Evolutionary conservation across 192 early-diverging fungal genomes (phyloP).

Genomic region (Coemansia sp.): DNA sequence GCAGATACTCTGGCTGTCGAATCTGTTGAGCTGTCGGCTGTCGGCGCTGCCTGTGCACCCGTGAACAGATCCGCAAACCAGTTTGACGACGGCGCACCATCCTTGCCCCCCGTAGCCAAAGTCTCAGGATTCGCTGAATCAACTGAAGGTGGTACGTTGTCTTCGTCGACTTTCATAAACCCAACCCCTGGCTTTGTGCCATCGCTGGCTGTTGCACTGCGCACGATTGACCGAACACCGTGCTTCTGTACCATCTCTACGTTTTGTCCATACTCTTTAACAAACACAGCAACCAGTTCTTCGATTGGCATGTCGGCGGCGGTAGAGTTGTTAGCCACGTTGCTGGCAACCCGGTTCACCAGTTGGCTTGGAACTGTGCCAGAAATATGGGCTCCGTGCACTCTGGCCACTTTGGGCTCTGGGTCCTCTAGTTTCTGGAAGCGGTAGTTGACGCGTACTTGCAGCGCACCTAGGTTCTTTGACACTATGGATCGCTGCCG

Average conservation of each 20-base stretch:
- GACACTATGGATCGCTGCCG: slow-evolving; percentile 55
- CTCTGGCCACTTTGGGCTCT: slow-evolving; percentile 36
- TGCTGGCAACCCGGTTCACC: slow-evolving; percentile 19
- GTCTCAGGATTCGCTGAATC: background rate
- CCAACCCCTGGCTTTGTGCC: slow-evolving; percentile 16
- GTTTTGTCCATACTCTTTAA: slow-evolving; percentile 40
- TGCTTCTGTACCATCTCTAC: slow-evolving; percentile 33
- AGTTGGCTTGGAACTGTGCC: slow-evolving; percentile 39
- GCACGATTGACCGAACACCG: slow-evolving; percentile 23
- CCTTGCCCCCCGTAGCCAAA: background rate
- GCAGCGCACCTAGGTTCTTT: slow-evolving; percentile 66
- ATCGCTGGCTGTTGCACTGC: slow-evolving; percentile 5
- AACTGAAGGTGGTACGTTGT: slow-evolving; percentile 10
- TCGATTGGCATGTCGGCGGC: slow-evolving; percentile 34
- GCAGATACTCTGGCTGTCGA: background rate
- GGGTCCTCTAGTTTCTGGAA: slow-evolving; percentile 58
- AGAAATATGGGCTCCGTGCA: slow-evolving; percentile 37
- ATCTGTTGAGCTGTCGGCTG: background rate
- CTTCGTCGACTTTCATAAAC: slow-evolving; percentile 44
- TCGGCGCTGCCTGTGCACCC: slow-evolving; percentile 3
- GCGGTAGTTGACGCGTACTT: slow-evolving; percentile 64
- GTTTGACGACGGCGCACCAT: background rate
- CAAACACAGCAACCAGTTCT: slow-evolving; percentile 47
- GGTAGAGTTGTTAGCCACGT: slow-evolving; percentile 12
- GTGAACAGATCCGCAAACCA: slow-evolving; percentile 46